Evolutionary conservation across 192 early-diverging fungal species (phyloP).

Genomic region (Dissophora ornata): DNA sequence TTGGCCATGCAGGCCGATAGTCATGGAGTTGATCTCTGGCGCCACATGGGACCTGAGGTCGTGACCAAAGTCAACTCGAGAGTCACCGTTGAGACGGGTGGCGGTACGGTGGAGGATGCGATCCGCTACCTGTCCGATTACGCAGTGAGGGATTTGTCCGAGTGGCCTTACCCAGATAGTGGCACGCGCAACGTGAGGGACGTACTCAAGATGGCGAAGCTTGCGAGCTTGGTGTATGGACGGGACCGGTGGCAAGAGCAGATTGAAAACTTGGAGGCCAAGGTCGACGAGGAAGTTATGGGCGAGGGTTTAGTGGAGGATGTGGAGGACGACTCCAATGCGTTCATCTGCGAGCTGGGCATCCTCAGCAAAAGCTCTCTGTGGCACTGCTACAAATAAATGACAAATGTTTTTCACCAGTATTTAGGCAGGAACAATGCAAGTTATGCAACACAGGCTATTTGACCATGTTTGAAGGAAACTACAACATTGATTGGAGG

Average conservation of each 20-base stretch:
- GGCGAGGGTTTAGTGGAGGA: constrained; percentile 1
- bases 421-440: too few relatives aligned
- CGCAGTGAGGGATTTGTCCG: constrained; percentile 26
- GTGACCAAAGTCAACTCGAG: constrained; percentile 17
- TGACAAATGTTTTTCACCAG: too few relatives aligned
- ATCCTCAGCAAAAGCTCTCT: constrained; percentile 31
- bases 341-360: constrained; percentile 42
- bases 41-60: constrained; percentile 33
- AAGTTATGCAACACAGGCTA: too few relatives aligned
- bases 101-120: constrained; percentile 44
- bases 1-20: constrained; percentile 49
- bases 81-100: constrained; percentile 19
- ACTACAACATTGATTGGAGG: not conserved
- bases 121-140: constrained; percentile 28
- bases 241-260: constrained; percentile 25
- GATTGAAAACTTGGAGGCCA: constrained; percentile 34
- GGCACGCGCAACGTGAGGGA: constrained; percentile 23
- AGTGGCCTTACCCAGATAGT: constrained; percentile 46
- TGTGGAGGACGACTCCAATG: constrained; percentile 15
- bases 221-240: constrained; percentile 35
- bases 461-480: not conserved
- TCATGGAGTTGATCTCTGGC: constrained; percentile 55
- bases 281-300: constrained; percentile 8
- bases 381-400: constrained; percentile 46
- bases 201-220: constrained; percentile 44